A percentile compares a stretch with the other conserved stretches of the same genome.
Evolutionary conservation across 805 yeast genomes (phyloP).

Genomic region (Spathaspora sp.): DNA sequence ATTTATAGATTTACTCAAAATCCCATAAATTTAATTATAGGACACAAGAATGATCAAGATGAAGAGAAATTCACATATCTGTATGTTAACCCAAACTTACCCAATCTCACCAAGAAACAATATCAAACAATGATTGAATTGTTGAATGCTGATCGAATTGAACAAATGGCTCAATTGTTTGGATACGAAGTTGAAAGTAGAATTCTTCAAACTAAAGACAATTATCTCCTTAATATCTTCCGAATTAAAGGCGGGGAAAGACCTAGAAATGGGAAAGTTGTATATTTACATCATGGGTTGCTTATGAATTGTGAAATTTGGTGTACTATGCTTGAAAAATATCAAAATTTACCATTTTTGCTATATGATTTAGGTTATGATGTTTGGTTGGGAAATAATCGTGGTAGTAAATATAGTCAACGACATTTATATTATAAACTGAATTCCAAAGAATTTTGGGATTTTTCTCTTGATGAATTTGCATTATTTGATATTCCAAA

Average conservation of each 20-base stretch:
- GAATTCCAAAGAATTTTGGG: constrained; percentile 64
- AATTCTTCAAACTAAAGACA: constrained; percentile 72
- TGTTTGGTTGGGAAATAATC: constrained; percentile 76
- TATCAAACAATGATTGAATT: constrained; percentile 34
- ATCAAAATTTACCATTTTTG: constrained; percentile 60
- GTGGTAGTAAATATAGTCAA: constrained; percentile 77
- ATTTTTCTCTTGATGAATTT: constrained; percentile 87
- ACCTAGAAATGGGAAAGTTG: constrained; percentile 38
- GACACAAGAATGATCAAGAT: constrained; percentile 2
- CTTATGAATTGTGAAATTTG: constrained; percentile 83
- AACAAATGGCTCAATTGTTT: constrained; percentile 62
- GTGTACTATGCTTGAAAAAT: constrained; percentile 44
- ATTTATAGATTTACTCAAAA: constrained; percentile 25
- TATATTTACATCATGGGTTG: constrained; percentile 88
- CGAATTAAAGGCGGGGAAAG: constrained; percentile 37
- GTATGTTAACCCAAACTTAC: constrained; percentile 16
- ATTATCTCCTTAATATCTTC: constrained; percentile 72
- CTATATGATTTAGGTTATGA: constrained; percentile 83
- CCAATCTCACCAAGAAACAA: constrained; percentile 15
- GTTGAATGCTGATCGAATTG: constrained; percentile 49
- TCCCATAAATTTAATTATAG: constrained; percentile 20
- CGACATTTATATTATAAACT: constrained; percentile 51
- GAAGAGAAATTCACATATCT: constrained; percentile 17
- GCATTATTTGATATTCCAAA: constrained; percentile 89
- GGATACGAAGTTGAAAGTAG: constrained; percentile 75